These are phyloP conservation scores for Tulasnella sp. DNA, from an alignment of 768 basidiomycete genomes.

Conservation along the genomic window DNA sequence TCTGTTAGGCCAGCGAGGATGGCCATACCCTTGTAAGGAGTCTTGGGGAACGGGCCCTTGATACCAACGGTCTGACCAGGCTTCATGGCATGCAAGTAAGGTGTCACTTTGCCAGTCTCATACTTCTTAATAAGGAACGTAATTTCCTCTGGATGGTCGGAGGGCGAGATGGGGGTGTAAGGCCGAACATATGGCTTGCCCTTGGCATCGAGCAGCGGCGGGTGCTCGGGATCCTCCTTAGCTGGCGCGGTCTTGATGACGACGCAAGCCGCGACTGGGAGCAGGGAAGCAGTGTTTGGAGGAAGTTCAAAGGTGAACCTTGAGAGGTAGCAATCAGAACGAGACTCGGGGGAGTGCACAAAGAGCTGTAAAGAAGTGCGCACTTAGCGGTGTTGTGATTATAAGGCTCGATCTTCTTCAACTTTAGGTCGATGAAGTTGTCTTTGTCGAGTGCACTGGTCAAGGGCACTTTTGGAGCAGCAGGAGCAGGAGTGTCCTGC, in stretches of 20 bases:
- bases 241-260: constrained; percentile 70
- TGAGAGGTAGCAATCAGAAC: background rate
- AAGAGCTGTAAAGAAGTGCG: constrained; percentile 32
- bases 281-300: constrained; percentile 67
- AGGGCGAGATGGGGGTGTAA: constrained; percentile 86
- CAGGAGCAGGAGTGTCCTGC: constrained; percentile 16
- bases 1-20: background rate
- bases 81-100: constrained; percentile 69
- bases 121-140: constrained; percentile 81
- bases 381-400: constrained; percentile 91
- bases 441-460: constrained; percentile 54
- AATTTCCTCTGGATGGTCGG: constrained; percentile 70
- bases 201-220: constrained; percentile 56
- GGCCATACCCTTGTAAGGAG: constrained; percentile 73
- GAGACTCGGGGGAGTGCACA: background rate
- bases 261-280: constrained; percentile 75
- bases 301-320: constrained; percentile 81
- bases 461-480: constrained; percentile 13
- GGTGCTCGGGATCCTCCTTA: constrained; percentile 38
- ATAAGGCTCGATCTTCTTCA: constrained; percentile 67
- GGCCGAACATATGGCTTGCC: constrained; percentile 87
- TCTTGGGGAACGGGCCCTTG: constrained; percentile 90
- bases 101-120: constrained; percentile 77
- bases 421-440: constrained; percentile 72
- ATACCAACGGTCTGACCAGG: constrained; percentile 77